These are phyloP conservation scores for Luzula sylvatica DNA, from an alignment of 176 grass and related monocot species.

Conservation along the genomic window DNA sequence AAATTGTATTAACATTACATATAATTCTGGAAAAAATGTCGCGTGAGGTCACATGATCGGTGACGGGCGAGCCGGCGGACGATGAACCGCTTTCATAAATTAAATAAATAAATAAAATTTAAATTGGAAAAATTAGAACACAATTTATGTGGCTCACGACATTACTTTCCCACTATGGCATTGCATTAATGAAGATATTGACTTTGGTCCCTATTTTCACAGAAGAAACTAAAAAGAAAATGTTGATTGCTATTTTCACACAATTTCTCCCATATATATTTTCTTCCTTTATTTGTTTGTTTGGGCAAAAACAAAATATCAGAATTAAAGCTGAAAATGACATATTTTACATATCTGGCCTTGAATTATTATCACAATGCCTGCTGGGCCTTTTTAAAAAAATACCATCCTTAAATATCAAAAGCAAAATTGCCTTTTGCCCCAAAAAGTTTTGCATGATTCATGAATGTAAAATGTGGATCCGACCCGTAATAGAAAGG, in stretches of 20 bases:
- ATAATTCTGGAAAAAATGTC: neutral
- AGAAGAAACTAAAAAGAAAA: neutral
- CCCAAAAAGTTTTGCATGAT: neutral
- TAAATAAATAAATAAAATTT: neutral
- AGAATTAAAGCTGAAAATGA: neutral
- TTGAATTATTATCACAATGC: neutral
- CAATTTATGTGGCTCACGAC: neutral
- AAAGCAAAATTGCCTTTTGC: neutral
- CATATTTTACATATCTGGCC: neutral
- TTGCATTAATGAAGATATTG: neutral
- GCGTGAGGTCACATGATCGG: neutral
- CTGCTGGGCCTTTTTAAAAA: neutral
- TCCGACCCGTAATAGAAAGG: neutral
- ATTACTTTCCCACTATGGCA: neutral
- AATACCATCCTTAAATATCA: neutral
- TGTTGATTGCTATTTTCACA: neutral
- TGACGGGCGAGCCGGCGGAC: neutral
- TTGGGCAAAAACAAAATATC: neutral
- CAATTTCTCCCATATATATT: neutral
- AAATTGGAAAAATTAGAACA: neutral
- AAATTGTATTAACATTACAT: neutral
- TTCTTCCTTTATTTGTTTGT: neutral
- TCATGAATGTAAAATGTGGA: neutral
- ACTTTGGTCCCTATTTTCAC: neutral
- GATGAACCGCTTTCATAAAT: neutral